Conservation (phyloP, 1,284 basidiomycete species). For the Rhodotorula sp. region DNA sequence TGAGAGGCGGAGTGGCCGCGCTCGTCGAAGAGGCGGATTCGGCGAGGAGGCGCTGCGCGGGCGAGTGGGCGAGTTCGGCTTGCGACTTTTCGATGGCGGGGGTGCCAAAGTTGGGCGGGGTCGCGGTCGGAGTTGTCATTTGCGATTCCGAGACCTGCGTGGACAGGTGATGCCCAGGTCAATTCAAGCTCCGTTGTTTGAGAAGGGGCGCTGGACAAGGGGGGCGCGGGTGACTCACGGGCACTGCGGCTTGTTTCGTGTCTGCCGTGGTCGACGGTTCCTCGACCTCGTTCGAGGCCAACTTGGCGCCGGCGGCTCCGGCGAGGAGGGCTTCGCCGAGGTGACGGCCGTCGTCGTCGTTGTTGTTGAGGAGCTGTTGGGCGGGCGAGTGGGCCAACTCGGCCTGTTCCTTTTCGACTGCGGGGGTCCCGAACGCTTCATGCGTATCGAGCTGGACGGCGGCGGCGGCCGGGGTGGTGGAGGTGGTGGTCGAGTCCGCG, state of each 20-base stretch:
- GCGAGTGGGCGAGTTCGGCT: constrained; percentile 23
- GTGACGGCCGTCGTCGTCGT: neutral
- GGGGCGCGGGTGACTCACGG: neutral
- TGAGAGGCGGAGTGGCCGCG: neutral
- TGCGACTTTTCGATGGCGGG: constrained; percentile 29
- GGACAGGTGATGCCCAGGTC: neutral
- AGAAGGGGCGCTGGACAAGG: too few relatives aligned
- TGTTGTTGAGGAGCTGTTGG: constrained; percentile 13
- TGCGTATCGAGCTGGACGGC: neutral
- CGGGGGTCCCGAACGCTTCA: constrained; percentile 6
- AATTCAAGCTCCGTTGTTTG: neutral
- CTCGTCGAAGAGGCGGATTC: neutral
- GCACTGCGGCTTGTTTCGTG: neutral
- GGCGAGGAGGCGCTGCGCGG: constrained; percentile 12
- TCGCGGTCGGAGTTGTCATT: neutral
- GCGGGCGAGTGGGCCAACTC: constrained; percentile 23
- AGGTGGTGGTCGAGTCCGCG: neutral
- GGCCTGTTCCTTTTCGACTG: constrained; percentile 7
- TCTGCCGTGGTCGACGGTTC: constrained; percentile 5
- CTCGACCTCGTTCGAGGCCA: constrained; percentile 22
- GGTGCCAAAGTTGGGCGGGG: constrained; percentile 18
- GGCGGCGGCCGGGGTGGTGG: neutral
- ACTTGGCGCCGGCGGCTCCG: constrained; percentile 23
- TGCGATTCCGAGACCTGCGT: neutral
- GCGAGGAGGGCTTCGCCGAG: constrained; percentile 11